phyloP scores from a whole-genome alignment of 208 protist species.

The Acanthamoeba triangularis region DNA sequence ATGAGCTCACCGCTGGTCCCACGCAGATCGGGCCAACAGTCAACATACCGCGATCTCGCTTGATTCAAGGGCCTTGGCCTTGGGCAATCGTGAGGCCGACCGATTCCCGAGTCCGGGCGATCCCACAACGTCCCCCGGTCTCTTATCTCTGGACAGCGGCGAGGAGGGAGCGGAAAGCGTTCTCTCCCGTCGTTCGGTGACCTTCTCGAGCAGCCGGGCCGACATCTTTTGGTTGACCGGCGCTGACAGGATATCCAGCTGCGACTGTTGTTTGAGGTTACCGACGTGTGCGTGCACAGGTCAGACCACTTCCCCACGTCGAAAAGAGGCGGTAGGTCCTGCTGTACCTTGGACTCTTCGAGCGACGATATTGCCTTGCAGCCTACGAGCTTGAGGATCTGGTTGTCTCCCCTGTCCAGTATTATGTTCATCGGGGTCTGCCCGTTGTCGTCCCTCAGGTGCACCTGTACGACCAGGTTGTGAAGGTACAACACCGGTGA shows the following conservation, averaged over 20 bases:
- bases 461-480: background rate
- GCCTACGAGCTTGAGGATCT: slow-evolving; percentile 64
- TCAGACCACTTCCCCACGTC: background rate
- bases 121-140: background rate
- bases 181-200: background rate
- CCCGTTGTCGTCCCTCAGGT: slow-evolving; percentile 44
- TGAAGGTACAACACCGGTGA: background rate
- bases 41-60: background rate
- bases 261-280: background rate
- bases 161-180: background rate
- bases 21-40: background rate
- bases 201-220: background rate
- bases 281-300: background rate
- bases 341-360: slow-evolving; percentile 30
- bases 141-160: background rate
- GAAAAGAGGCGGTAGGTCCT: background rate
- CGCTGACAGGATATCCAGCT: background rate
- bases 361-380: slow-evolving; percentile 52
- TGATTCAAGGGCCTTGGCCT: background rate
- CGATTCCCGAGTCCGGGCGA: background rate
- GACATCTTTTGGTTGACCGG: background rate
- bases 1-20: background rate
- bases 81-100: background rate
- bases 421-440: slow-evolving; percentile 62
- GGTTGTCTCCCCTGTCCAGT: slow-evolving; percentile 61